Conservation (phyloP, 1,139 yeast genomes). For the Suhomyces kunorum region DNA sequence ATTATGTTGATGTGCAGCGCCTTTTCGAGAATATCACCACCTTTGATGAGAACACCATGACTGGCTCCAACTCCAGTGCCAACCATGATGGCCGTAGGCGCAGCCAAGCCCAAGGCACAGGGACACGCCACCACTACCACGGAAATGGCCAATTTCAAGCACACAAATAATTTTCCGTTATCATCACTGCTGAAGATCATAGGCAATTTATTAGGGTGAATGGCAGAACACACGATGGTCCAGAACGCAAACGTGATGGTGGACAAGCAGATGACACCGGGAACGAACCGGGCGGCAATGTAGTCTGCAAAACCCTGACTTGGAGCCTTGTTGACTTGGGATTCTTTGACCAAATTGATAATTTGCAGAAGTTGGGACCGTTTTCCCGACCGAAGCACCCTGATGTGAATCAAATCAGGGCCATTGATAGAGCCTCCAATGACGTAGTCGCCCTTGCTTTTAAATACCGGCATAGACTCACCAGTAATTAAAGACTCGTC, state of each 20-base stretch:
- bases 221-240: slow-evolving; percentile 44
- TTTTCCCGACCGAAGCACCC: slow-evolving; percentile 71
- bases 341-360: slow-evolving; percentile 80
- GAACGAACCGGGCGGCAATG: slow-evolving; percentile 85
- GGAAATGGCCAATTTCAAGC: slow-evolving; percentile 83
- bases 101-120: slow-evolving; percentile 94
- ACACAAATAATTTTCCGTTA: slow-evolving; percentile 63
- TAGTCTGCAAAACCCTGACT: slow-evolving; percentile 87
- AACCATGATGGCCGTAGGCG: slow-evolving; percentile 98
- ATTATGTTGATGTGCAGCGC: slow-evolving; percentile 67
- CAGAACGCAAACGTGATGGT: slow-evolving; percentile 68
- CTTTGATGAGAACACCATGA: slow-evolving; percentile 87
- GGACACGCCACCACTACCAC: slow-evolving; percentile 98
- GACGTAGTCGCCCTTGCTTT: slow-evolving; percentile 59
- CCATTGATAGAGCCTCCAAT: slow-evolving; percentile 94
- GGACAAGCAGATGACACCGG: slow-evolving; percentile 64
- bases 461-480: slow-evolving; percentile 75
- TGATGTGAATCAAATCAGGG: slow-evolving; percentile 66
- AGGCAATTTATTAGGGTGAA: slow-evolving; percentile 47
- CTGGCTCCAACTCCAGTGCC: slow-evolving; percentile 96
- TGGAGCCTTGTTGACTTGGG: slow-evolving; percentile 87
- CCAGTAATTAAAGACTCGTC: slow-evolving; percentile 92
- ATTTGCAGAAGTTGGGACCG: slow-evolving; percentile 87
- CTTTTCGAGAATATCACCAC: slow-evolving; percentile 85
- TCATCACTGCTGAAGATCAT: slow-evolving; percentile 51